Base-by-base conservation (phyloP, 306 rosid genomes). In the Cercis canadensis region DNA sequence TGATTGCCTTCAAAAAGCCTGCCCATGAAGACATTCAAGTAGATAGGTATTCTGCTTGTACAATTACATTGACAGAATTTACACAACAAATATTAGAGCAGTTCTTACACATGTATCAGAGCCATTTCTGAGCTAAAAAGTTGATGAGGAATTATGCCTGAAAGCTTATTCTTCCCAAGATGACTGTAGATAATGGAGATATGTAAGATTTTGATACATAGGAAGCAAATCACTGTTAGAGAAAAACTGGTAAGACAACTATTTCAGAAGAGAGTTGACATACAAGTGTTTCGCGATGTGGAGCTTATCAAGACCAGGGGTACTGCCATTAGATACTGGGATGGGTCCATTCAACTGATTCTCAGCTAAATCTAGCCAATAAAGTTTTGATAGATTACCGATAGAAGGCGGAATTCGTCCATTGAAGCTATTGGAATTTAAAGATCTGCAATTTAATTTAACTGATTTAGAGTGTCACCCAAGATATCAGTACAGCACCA, bases 31-130 rank as follows among this genome's bases (percentile, higher is more conserved):
- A 47, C 32, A 33, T 47, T 9, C 17, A 47, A 15, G 17, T 37
- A 37, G 43, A 8, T 5, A 37, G 10, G 43, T 5, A 18, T 12
- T 3, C 18, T 11, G 6, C 19, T 73, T 29, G 62, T 6, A 33
- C 51, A 34, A 46, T 58, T 24, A 44, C 43, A 17, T 32, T 16
- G 19, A 33, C 16, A 45, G 17, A n/a, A 40, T 57, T 51, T 13
- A 8, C 3, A 43, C 15, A 8, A 32, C 6, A 34, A 37, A 0
- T 8, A 60, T 13, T 36, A 21, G 15, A 4, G 43, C 14, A 19
- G 33, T 29, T 51, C 92, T 87, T 87, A 87, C 92, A 75, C 72
- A 71, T 87, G 89, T 67, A 82, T 11, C 52, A 84, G 78, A 0
- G 1, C 9, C 92, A 84, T 87, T 13, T 72, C 50, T 5, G 89